phyloP scores from a whole-genome alignment of 1,284 basidiomycete genomes.

The Moesziomyces antarcticus region DNA sequence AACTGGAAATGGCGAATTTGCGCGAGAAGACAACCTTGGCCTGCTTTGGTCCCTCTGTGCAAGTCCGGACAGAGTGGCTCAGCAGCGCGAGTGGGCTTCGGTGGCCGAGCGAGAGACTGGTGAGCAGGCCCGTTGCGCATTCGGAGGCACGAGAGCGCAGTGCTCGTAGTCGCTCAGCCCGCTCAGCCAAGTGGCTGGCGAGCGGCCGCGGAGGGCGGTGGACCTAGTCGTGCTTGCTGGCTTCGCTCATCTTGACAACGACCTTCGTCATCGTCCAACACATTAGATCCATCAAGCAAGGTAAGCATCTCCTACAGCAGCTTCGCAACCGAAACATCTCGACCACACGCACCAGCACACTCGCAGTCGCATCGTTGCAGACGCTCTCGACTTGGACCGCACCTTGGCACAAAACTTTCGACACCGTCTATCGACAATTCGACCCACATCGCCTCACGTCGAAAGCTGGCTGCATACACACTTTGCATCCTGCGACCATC shows the following conservation, averaged over 20 bases:
- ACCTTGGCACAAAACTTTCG: background rate
- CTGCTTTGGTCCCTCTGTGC: background rate
- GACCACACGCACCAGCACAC: slow-evolving; percentile 6
- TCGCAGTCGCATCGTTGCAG: background rate
- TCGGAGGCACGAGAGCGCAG: slow-evolving; percentile 9
- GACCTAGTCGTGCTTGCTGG: slow-evolving; percentile 15
- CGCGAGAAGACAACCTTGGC: background rate
- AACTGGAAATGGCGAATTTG: background rate
- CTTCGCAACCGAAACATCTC: slow-evolving; percentile 5
- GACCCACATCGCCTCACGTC: background rate
- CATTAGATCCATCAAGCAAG: slow-evolving; percentile 49
- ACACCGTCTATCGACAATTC: background rate
- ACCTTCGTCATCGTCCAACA: slow-evolving; percentile 50
- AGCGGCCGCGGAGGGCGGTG: background rate
- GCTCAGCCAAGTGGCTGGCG: background rate
- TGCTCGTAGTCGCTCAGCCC: slow-evolving; percentile 1
- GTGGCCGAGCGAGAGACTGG: slow-evolving; percentile 16
- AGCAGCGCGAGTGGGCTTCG: background rate
- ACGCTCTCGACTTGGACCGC: background rate
- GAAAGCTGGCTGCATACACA: slow-evolving; percentile 3
- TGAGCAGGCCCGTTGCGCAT: slow-evolving; percentile 12
- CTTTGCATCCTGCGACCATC: slow-evolving; percentile 9
- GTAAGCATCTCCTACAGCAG: slow-evolving; percentile 33
- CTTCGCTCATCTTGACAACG: slow-evolving; percentile 36
- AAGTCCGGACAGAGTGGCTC: slow-evolving; percentile 2